Evolutionary conservation across 2,329 filamentous ascomycete genomes (phyloP), one percentile per base, ranked within the genome.

Genomic region (Clonostachys rhizophaga): DNA sequence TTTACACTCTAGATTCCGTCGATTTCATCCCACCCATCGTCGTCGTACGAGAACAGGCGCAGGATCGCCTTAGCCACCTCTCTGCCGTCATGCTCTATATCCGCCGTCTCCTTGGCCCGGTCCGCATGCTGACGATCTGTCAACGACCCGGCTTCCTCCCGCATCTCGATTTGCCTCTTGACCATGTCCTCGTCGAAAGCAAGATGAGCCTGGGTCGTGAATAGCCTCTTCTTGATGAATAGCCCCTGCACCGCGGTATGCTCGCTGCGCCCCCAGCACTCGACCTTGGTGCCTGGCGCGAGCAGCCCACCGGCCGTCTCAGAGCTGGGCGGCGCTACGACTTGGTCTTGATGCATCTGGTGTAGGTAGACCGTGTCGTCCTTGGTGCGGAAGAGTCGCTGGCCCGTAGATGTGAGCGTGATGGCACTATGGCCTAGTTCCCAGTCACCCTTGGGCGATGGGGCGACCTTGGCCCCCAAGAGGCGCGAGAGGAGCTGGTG

Each of bases 301-400:
- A 78, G 60, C 20, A 77, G 56, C 1, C 62, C 66, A 2, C 51
- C 46, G 1, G 40, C 68, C 56, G 55, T 81, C 68, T 34, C 81
- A 70, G 44, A 70, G 3, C 70, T 58, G 0, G 89, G 87, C 34
- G 80, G 79, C 14, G 72, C 62, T 48, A 75, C 78, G 3, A 91
- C 84, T 20, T 87, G 79, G 58, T 92, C 89, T 52, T 79, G 79
- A 62, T 94, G 88, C 86, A 92, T 91, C 65, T 92, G 87, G 60
- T 89, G 85, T 18, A 92, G 73, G 20, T 74, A 72, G 67, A 87
- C 40, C 17, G 33, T 54, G 6, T 55, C 42, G 20, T 55, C 40
- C 10, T 61, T 55, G 44, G 76, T 71, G 35, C 80, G 77, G 65
- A 92, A 91, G 5, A 92, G 58, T 46, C 83, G 74, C 62, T 83